Conservation (phyloP, 331 rosid species). For the Quercus lobata region DNA sequence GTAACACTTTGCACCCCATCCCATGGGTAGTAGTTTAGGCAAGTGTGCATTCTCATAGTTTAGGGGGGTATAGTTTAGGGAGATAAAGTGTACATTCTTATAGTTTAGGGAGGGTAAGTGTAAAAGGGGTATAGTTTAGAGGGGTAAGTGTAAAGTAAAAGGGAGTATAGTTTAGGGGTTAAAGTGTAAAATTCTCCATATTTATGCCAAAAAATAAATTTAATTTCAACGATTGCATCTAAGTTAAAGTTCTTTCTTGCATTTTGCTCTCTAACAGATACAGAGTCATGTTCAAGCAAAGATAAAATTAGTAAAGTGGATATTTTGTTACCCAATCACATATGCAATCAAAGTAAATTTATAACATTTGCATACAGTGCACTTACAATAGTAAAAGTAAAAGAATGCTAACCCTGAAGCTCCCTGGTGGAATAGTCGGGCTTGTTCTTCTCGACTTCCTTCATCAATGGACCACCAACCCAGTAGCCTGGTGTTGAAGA, state of each 20-base stretch:
- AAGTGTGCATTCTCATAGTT: too few species aligned
- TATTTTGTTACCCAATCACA: neutral
- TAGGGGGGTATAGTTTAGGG: too few species aligned
- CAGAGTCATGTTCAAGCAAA: neutral
- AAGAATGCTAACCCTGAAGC: constrained; percentile 67
- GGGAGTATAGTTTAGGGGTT: too few species aligned
- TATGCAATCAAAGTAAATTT: neutral
- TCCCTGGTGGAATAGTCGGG: constrained; percentile 74
- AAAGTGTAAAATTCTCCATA: too few species aligned
- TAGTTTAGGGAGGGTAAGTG: too few species aligned
- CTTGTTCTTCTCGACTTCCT: constrained; percentile 95
- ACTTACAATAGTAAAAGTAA: neutral
- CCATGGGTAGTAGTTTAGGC: too few species aligned
- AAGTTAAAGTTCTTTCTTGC: neutral
- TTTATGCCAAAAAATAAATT: too few species aligned
- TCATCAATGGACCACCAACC: constrained; percentile 99
- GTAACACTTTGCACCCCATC: too few species aligned
- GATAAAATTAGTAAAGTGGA: neutral
- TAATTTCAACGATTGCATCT: neutral
- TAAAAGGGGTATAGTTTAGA: too few species aligned
- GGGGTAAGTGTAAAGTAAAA: too few species aligned
- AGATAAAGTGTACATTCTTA: too few species aligned
- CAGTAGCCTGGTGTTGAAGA: constrained; percentile 56
- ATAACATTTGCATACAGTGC: neutral
- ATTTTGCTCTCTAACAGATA: too few species aligned